Evolutionary conservation across 106 monocot species (phyloP).

Genomic region (Alisma plantagoaquatica): DNA sequence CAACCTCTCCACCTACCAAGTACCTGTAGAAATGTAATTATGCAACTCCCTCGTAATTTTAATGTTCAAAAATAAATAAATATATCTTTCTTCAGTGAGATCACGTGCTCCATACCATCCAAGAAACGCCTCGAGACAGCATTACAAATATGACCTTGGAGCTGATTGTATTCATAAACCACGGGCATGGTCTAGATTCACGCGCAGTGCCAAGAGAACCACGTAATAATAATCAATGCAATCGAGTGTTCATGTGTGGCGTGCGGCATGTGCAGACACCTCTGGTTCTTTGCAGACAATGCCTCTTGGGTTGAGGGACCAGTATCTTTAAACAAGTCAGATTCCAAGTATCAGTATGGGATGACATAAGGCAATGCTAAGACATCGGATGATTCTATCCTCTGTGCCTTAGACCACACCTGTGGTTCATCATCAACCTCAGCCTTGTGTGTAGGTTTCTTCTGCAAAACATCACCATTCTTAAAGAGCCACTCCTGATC

Average conservation of each 20-base stretch:
- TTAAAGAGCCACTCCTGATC: slow-evolving; percentile 58
- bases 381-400: slow-evolving; percentile 37
- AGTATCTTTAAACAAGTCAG: neutral
- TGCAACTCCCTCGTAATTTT: neutral
- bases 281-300: no score
- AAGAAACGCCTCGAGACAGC: no score
- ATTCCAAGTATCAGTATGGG: slow-evolving; percentile 72
- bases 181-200: neutral
- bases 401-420: slow-evolving; percentile 51
- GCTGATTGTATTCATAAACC: neutral
- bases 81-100: no score
- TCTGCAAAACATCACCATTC: slow-evolving; percentile 1
- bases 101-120: no score
- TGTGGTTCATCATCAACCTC: slow-evolving; percentile 14
- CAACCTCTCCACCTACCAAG: neutral
- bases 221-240: no score
- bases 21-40: neutral
- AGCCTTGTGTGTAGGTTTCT: slow-evolving; percentile 1
- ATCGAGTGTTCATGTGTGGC: no score
- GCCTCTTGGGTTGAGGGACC: neutral
- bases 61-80: no score
- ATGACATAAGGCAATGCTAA: slow-evolving; percentile 73
- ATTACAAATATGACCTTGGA: no score
- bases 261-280: no score
- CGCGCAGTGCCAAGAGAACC: no score